Conservation (phyloP, 2,329 filamentous ascomycete genomes). For the Colletotrichum lindemuthianum region DNA sequence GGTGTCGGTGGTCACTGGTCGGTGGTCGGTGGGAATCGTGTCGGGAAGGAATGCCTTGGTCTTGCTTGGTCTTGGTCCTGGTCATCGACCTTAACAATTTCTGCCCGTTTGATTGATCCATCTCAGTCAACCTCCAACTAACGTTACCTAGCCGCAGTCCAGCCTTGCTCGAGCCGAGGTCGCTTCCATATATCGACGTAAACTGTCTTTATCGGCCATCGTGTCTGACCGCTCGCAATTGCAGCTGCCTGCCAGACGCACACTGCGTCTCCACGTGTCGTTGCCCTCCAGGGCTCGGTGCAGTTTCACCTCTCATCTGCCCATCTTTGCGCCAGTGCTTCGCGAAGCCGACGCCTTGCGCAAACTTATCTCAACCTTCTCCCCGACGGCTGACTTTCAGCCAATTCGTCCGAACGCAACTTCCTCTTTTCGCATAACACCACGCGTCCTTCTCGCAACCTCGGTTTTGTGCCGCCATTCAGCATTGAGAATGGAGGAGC, state of each 20-base stretch:
- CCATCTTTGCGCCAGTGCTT: constrained; percentile 11
- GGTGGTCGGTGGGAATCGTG: not conserved
- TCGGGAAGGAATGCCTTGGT: too few species aligned
- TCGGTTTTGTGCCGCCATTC: not conserved
- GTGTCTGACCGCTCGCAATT: not conserved
- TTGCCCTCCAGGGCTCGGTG: not conserved
- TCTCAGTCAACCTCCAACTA: constrained; percentile 13
- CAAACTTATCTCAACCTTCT: constrained; percentile 11
- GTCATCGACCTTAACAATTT: constrained; percentile 32
- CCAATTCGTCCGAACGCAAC: constrained; percentile 2
- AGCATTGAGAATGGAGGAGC: constrained; percentile 24
- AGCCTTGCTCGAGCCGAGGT: constrained; percentile 27
- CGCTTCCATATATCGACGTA: constrained; percentile 13
- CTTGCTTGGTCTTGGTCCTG: not conserved
- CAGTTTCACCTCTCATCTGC: constrained; percentile 15
- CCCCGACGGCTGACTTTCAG: constrained; percentile 1
- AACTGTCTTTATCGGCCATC: not conserved
- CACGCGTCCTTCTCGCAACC: not conserved
- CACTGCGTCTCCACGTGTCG: not conserved
- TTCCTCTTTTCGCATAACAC: not conserved
- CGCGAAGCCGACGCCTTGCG: constrained; percentile 6
- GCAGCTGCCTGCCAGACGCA: not conserved
- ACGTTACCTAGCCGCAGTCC: not conserved
- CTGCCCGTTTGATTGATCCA: constrained; percentile 9
- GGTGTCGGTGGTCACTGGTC: not conserved